Evolutionary conservation across 768 basidiomycete species (phyloP).

Genomic region (Pleurotus eryngii): DNA sequence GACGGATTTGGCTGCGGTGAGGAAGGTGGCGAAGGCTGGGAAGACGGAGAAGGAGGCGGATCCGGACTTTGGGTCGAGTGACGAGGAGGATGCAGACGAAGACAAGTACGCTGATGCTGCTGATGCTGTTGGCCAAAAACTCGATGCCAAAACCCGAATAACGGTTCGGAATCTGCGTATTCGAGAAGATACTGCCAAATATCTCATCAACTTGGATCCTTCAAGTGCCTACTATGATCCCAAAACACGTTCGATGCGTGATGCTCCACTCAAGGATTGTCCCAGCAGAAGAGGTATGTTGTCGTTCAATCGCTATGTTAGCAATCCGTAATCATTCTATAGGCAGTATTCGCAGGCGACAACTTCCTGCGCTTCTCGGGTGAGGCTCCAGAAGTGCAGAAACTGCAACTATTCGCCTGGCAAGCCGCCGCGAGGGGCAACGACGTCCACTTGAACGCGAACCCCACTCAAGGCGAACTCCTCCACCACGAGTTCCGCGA

Average conservation of each 20-base stretch:
- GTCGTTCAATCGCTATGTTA: background rate
- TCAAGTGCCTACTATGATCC: constrained; percentile 98
- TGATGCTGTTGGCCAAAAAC: constrained; percentile 95
- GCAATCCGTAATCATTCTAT: constrained; percentile 5
- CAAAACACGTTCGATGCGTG: constrained; percentile 99
- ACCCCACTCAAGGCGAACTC: constrained; percentile 93
- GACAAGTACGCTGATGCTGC: constrained; percentile 98
- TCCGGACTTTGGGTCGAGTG: constrained; percentile 93
- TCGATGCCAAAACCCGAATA: constrained; percentile 97
- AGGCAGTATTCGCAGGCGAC: constrained; percentile 94
- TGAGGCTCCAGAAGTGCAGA: constrained; percentile 88
- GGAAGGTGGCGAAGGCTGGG: constrained; percentile 93
- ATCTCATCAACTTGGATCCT: constrained; percentile 93
- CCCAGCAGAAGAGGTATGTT: constrained; percentile 81
- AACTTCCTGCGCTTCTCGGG: constrained; percentile 92
- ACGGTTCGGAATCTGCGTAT: constrained; percentile 98
- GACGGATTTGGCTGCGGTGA: constrained; percentile 84
- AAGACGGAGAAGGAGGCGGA: constrained; percentile 72
- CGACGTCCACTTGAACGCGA: constrained; percentile 93
- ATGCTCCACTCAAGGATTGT: constrained; percentile 79
- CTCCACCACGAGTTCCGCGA: constrained; percentile 87
- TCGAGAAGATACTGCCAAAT: constrained; percentile 98
- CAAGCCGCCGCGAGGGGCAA: constrained; percentile 90
- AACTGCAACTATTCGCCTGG: constrained; percentile 96
- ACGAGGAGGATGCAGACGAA: constrained; percentile 94